Conservation (phyloP, 805 yeast genomes). For the Wickerhamiella kazuoi region DNA sequence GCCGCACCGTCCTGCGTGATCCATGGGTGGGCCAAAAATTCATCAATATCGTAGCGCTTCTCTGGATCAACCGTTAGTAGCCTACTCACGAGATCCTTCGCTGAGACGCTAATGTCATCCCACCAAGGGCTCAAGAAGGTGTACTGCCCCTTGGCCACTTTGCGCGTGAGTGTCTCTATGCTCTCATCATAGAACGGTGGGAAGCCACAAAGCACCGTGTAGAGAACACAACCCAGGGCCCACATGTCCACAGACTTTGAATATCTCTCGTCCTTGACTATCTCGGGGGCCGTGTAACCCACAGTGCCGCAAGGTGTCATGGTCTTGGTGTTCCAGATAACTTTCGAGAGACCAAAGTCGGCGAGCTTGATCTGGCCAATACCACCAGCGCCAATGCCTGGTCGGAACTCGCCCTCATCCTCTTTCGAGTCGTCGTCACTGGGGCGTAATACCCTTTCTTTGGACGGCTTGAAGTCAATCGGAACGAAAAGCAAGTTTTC, state of each 20-base stretch:
- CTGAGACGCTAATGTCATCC: constrained; percentile 60
- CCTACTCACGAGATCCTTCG: constrained; percentile 50
- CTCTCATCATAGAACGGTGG: constrained; percentile 91
- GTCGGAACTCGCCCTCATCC: constrained; percentile 75
- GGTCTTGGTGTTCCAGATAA: constrained; percentile 71
- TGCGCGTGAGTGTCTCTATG: constrained; percentile 54
- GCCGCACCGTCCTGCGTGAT: constrained; percentile 22
- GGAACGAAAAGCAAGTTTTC: constrained; percentile 55
- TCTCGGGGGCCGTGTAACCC: constrained; percentile 97
- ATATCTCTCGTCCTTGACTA: constrained; percentile 81
- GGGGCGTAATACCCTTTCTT: constrained; percentile 18
- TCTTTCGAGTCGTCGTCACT: constrained; percentile 32
- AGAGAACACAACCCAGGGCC: constrained; percentile 94
- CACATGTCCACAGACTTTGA: constrained; percentile 95
- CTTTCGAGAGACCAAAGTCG: constrained; percentile 88
- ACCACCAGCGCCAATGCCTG: constrained; percentile 81
- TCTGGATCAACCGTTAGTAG: constrained; percentile 56
- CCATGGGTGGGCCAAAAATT: constrained; percentile 66
- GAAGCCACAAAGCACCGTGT: constrained; percentile 87
- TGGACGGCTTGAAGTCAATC: constrained; percentile 27
- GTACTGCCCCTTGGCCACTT: constrained; percentile 64
- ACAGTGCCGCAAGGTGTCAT: constrained; percentile 98
- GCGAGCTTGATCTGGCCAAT: constrained; percentile 82
- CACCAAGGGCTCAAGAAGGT: constrained; percentile 73
- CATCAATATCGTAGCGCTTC: constrained; percentile 50